phyloP scores from a whole-genome alignment of 306 rosid genomes.

The Hylodesmum podocarpum region DNA sequence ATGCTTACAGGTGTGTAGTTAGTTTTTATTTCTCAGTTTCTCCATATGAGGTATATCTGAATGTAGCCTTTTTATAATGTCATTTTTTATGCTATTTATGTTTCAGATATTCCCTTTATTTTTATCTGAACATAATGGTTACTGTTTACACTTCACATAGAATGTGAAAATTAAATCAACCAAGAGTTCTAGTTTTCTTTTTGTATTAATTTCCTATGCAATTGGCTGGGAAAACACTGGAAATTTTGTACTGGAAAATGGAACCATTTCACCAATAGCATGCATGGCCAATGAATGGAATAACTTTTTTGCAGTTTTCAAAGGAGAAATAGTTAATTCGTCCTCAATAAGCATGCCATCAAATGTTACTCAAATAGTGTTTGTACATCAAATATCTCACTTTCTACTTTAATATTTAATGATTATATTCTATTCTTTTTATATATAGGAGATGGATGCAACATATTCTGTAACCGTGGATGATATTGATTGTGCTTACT shows the following conservation, averaged over 20 bases:
- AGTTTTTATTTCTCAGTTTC: neutral
- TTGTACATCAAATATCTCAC: neutral
- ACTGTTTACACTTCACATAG: neutral
- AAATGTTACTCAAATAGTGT: neutral
- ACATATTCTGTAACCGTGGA: constrained; percentile 73
- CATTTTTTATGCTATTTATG: neutral
- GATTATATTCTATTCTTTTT: constrained; percentile 16
- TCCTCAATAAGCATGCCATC: constrained; percentile 9
- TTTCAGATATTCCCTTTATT: neutral
- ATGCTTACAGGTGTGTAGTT: constrained; percentile 80
- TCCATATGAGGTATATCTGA: neutral
- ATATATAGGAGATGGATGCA: constrained; percentile 59
- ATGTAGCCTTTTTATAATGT: neutral
- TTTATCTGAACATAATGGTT: neutral
- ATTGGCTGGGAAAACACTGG: neutral
- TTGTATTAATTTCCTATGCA: neutral
- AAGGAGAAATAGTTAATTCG: neutral
- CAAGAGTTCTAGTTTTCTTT: neutral
- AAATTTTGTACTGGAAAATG: neutral
- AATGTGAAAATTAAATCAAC: neutral
- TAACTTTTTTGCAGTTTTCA: neutral
- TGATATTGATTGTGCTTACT: constrained; percentile 69
- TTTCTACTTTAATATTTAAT: neutral
- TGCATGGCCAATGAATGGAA: neutral
- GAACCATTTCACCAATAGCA: neutral